Evolutionary conservation across 2,329 filamentous ascomycete genomes (phyloP).

Genomic region (Phyllachora maydis): DNA sequence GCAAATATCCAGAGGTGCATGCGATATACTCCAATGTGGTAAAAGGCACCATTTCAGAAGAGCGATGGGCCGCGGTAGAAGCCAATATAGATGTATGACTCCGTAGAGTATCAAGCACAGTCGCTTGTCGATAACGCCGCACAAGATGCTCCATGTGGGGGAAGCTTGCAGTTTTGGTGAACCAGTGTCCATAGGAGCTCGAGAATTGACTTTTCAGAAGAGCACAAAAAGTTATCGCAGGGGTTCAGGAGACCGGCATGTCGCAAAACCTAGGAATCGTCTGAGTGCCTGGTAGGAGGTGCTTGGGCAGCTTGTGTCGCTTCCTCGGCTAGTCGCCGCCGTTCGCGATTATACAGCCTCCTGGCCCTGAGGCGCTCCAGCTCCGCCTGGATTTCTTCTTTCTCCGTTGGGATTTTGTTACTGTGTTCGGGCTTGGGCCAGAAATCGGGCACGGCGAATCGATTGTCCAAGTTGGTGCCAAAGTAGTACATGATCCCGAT

Average conservation of each 20-base stretch:
- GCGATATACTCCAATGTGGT: slow-evolving; percentile 56
- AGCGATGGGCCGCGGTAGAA: slow-evolving; percentile 30
- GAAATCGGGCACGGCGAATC: slow-evolving; percentile 77
- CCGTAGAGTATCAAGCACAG: too few relatives aligned
- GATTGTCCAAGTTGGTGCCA: slow-evolving; percentile 87
- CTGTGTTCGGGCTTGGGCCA: slow-evolving; percentile 73
- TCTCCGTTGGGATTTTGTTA: slow-evolving; percentile 55
- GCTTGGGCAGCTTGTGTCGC: too few relatives aligned
- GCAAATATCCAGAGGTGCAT: slow-evolving; percentile 54
- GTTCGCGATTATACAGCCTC: slow-evolving; percentile 61
- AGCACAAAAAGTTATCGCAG: too few relatives aligned
- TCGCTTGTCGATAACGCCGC: too few relatives aligned
- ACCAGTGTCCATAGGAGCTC: too few relatives aligned
- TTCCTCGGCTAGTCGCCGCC: slow-evolving; percentile 19
- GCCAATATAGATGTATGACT: slow-evolving; percentile 27
- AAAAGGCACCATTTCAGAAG: slow-evolving; percentile 27
- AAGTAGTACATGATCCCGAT: slow-evolving; percentile 99
- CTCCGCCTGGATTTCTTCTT: slow-evolving; percentile 69
- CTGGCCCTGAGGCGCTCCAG: slow-evolving; percentile 46
- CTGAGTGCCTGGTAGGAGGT: too few relatives aligned
- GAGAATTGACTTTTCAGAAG: too few relatives aligned
- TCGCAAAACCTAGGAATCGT: too few relatives aligned
- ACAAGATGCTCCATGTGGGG: too few relatives aligned
- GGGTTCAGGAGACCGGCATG: too few relatives aligned
- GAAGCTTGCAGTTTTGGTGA: too few relatives aligned